Evolutionary conservation across 2,329 filamentous ascomycete species (phyloP), one percentile per base, ranked within the genome.

Genomic region (Paecilomyces dactylethromorphus): DNA sequence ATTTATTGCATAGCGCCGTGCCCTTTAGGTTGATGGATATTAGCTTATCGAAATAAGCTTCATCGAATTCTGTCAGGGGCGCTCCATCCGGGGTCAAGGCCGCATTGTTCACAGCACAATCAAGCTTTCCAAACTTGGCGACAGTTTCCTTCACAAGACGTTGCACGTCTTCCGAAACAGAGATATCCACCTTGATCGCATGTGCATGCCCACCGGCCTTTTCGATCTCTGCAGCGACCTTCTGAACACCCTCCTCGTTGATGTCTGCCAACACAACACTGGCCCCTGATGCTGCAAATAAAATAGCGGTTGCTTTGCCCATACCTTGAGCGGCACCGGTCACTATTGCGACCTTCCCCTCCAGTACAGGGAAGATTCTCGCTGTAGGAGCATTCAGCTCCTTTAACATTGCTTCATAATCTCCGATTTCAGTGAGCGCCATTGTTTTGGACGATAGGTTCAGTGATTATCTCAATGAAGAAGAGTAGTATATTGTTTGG

Each of bases 221-320:
- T 52, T 62, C 33, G 0, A 63, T 52, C 15, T 52, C 22, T 7
- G 11, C 11, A 18, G 50, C 50, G 15, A 52, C 50, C 8, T 52
- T 56, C n/a, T 65, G n/a, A 1, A 60, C 62, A 8, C 68, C 64
- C 11, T 65, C 54, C 26, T 60, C 60, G 72, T 93, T 90, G 60
- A 93, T 88, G 73, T 93, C 90, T 18, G 88, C 86, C 32, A 94
- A 80, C n/a, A 93, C 79, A 0, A 94, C 89, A 69, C 86, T 89
- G 26, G 90, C 89, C 24, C 90, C 90, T 72, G 93, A 89, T 57
- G 89, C 90, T 2, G 88, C 88, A 66, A 93, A 92, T 5, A 92
- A 61, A 12, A 64, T 61, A 4, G 67, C 68, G 0, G 65, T 69
- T 4, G 67, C 65, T 59, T 66, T 68, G 11, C 71, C 70, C 60